phyloP scores from a whole-genome alignment of 495 filamentous ascomycete species.

The Pyrenula massariospora region DNA sequence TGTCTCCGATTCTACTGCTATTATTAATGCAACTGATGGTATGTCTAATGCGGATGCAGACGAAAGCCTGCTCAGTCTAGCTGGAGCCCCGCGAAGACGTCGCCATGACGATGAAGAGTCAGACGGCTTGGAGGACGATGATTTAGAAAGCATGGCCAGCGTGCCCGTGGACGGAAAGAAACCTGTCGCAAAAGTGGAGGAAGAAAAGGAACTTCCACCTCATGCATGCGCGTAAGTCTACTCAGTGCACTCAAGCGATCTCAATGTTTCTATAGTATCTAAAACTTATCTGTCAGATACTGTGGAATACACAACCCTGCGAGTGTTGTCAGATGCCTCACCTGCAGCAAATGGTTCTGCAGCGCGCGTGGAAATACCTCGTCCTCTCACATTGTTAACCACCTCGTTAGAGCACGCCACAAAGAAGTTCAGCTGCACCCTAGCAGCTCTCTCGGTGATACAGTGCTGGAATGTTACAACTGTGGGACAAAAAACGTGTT shows the following conservation, averaged over 20 bases:
- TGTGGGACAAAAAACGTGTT: constrained; percentile 99
- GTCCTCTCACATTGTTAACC: constrained; percentile 96
- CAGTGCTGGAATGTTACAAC: constrained; percentile 97
- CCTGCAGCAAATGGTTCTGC: constrained; percentile 98
- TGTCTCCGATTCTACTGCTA: constrained; percentile 57
- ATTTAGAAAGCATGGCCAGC: constrained; percentile 84
- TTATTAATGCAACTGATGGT: constrained; percentile 65
- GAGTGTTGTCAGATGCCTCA: constrained; percentile 90
- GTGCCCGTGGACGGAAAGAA: constrained; percentile 66
- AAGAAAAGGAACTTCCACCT: constrained; percentile 83
- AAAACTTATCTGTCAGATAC: constrained; percentile 44
- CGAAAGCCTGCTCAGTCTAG: constrained; percentile 55
- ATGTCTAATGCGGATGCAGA: constrained; percentile 59
- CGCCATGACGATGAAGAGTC: constrained; percentile 68
- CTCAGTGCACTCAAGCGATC: background rate
- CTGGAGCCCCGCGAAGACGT: constrained; percentile 53
- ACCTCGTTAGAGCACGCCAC: constrained; percentile 91
- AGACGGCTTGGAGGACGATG: constrained; percentile 78
- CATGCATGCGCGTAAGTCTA: constrained; percentile 90
- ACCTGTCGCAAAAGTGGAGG: constrained; percentile 52
- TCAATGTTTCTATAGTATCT: background rate
- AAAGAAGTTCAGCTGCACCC: constrained; percentile 98
- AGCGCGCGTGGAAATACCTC: constrained; percentile 94
- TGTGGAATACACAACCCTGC: constrained; percentile 94
- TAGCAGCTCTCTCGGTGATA: constrained; percentile 89